These are phyloP conservation scores for Laguncularia racemosa DNA, from an alignment of 345 rosid species.

Conservation along the genomic window DNA sequence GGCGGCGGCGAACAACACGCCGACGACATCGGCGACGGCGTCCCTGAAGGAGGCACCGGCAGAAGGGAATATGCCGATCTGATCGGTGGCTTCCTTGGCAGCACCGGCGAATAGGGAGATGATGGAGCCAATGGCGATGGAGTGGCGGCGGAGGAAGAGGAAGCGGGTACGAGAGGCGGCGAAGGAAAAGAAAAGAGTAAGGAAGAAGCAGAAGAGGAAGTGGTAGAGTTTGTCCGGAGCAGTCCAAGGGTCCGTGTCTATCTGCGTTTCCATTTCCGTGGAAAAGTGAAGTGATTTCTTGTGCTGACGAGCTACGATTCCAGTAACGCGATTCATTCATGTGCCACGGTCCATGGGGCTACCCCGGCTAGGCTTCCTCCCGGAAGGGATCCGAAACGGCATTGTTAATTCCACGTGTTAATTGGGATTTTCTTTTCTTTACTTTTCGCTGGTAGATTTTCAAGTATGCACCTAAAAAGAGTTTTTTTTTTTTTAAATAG, in stretches of 20 bases:
- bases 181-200: conserved; percentile 52
- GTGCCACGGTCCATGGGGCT: too few relatives aligned
- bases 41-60: conserved; percentile 82
- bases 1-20: conserved; percentile 51
- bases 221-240: conserved; percentile 86
- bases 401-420: too few relatives aligned
- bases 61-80: conserved; percentile 70
- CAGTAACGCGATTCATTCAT: too few relatives aligned
- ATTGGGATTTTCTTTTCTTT: too few relatives aligned
- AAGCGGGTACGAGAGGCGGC: conserved; percentile 44
- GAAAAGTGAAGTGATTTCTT: too few relatives aligned
- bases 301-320: too few relatives aligned
- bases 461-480: too few relatives aligned
- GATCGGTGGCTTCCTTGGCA: conserved; percentile 89
- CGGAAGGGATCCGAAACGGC: too few relatives aligned
- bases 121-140: conserved; percentile 53
- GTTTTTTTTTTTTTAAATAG: too few relatives aligned
- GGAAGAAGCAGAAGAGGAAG: conserved; percentile 63
- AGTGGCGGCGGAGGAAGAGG: conserved; percentile 51
- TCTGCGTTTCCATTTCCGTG: conserved; percentile 1
- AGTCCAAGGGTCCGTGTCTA: conserved; percentile 67
- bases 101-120: conserved; percentile 82
- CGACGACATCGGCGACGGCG: conserved; percentile 65
- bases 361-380: too few relatives aligned
- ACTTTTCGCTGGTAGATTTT: too few relatives aligned